These are phyloP conservation scores for Vitellaria paradoxa DNA, from an alignment of 179 eudicot genomes.

Conservation along the genomic window DNA sequence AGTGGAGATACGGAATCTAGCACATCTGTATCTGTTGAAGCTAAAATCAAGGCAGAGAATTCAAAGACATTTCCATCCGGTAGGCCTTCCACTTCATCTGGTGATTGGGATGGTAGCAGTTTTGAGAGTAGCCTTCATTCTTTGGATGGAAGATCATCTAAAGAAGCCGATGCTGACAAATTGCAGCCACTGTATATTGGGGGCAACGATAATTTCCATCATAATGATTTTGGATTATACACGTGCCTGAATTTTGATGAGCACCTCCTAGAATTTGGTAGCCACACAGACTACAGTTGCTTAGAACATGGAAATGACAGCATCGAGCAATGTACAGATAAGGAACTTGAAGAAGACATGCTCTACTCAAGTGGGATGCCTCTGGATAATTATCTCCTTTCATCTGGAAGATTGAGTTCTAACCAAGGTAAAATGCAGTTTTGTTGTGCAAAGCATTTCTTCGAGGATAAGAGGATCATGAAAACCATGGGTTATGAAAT, in stretches of 20 bases:
- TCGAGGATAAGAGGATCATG: not conserved
- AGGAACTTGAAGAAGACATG: conserved; percentile 15
- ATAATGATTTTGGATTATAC: conserved; percentile 12
- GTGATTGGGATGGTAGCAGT: conserved; percentile 15
- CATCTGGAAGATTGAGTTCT: conserved; percentile 41
- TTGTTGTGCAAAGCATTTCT: not conserved
- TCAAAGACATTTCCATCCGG: conserved; percentile 1
- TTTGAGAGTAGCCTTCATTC: conserved; percentile 20
- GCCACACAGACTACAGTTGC: conserved; percentile 7
- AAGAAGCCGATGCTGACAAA: conserved; percentile 16
- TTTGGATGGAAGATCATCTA: conserved; percentile 24
- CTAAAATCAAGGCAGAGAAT: conserved; percentile 7
- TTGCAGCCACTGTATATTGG: not conserved
- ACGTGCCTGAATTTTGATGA: conserved; percentile 21
- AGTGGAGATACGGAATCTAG: conserved; percentile 10
- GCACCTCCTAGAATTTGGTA: conserved; percentile 15
- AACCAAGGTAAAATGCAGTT: conserved; percentile 25
- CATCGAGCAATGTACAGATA: conserved; percentile 14
- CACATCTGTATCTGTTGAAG: conserved; percentile 19
- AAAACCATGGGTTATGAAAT: no score
- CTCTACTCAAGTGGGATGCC: conserved; percentile 16
- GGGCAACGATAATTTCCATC: no score
- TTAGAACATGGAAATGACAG: conserved; percentile 16
- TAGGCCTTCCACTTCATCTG: conserved; percentile 23
- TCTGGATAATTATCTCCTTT: conserved; percentile 29